Conservation (phyloP, 257 asterid genomes). For the Catharanthus roseus region DNA sequence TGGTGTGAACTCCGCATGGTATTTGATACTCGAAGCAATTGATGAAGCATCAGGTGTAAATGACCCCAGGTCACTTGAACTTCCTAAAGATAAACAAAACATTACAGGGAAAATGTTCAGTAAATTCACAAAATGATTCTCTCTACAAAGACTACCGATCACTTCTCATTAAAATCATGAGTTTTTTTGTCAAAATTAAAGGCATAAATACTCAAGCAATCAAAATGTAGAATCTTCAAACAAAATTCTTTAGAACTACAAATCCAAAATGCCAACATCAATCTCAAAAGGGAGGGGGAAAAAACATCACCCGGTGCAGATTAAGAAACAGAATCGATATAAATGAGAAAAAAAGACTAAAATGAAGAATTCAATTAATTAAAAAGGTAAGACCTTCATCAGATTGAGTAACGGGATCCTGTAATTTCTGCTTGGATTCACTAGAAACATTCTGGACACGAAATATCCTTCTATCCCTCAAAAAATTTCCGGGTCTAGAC, state of each 20-base stretch:
- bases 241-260: not conserved
- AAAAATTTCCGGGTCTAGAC: conserved; percentile 16
- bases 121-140: not conserved
- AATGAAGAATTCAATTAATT: not conserved
- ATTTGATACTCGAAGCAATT: conserved; percentile 61
- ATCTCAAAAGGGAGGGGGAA: too few species aligned
- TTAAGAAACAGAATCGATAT: not conserved
- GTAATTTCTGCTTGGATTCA: conserved; percentile 37
- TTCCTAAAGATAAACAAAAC: conserved; percentile 39
- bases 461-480: conserved; percentile 35
- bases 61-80: conserved; percentile 22
- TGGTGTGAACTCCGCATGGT: conserved; percentile 73
- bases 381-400: conserved; percentile 1
- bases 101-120: conserved; percentile 6
- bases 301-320: too few species aligned
- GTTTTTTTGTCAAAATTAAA: not conserved
- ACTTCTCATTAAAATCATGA: not conserved
- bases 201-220: not conserved
- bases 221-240: not conserved
- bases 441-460: conserved; percentile 44
- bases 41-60: conserved; percentile 49
- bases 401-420: conserved; percentile 32
- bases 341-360: not conserved
- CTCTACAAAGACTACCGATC: not conserved
- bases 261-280: too few species aligned